Conservation (phyloP, 306 rosid genomes). For the Sicyos baderoa region DNA sequence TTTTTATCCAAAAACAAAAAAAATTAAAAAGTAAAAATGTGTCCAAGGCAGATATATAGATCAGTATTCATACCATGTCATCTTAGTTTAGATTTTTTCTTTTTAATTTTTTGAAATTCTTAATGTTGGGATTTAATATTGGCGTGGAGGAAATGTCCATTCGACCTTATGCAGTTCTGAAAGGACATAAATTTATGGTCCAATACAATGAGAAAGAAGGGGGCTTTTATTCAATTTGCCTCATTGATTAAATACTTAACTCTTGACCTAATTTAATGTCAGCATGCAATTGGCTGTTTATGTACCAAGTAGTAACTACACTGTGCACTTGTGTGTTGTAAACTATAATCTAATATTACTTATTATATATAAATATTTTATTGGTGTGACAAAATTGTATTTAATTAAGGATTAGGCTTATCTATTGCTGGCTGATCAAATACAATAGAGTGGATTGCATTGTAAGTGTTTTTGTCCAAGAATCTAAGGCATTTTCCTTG, state of each 20-base stretch:
- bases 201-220: not conserved
- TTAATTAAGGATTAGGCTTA: not conserved
- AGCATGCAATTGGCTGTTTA: not conserved
- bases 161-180: not conserved
- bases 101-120: no score
- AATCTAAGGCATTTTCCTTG: not conserved
- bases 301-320: no score
- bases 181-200: not conserved
- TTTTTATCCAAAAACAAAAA: no score
- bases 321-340: not conserved
- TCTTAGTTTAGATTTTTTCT: no score
- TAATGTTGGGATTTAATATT: not conserved
- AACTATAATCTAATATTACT: not conserved
- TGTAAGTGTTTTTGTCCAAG: slow-evolving; percentile 2
- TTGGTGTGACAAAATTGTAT: not conserved
- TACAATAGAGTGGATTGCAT: not conserved
- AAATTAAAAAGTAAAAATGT: no score
- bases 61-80: no score
- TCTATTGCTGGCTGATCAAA: not conserved
- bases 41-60: no score
- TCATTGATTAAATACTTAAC: not conserved
- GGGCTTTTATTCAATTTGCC: not conserved
- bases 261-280: slow-evolving; percentile 13
- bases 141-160: not conserved
- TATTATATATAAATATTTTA: not conserved